Evolutionary conservation across 2,329 filamentous ascomycete species (phyloP), one percentile per base, ranked within the genome.

Genomic region (Tolypocladium paradoxum): DNA sequence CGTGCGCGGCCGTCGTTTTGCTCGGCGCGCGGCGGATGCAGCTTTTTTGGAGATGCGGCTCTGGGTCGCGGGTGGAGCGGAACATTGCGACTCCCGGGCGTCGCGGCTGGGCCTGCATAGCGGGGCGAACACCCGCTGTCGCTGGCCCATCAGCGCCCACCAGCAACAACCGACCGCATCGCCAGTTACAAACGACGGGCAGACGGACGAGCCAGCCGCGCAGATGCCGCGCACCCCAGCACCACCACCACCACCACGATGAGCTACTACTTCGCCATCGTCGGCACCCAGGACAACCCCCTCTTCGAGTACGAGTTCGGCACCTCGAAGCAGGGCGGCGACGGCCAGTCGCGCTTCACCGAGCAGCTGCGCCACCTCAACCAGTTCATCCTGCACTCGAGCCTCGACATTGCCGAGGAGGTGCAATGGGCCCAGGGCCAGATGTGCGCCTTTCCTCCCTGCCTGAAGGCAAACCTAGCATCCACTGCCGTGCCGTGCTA

Each of bases 221-320:
- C 51, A 48, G 51, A 49, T 43, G 31, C 43, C 22, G 48, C 46
- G 34, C n/a, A 46, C 14, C 37, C 31, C 8, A 18, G 37, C 16
- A 20, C 35, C 20, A 45, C 34, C 16, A 50, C 50, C 56, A 58
- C 36, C 54, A 54, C 54, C 59, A 76, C 61, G 58, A 97, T 97
- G 93, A 96, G 91, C 56, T 99, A 97, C 79, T 96, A 96, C 76
- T 97, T 99, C 73, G 88, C 88, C 66, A 96, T 99, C 62, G 83
- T 99, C 69, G 93, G 91, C 66, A 95, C 90, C 24, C 88, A 90
- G 63, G 93, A 99, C 76, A 95, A 92, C 67, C 92, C 93, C 35
- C 82, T 99, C 61, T 99, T 97, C 74, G 92, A 95, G 73, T 83
- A 95, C 71, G 91, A 96, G 67, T 99, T 99, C 69, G 93, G 93